Conservation (phyloP, 805 yeast genomes). For the Saturnispora silvae region DNA sequence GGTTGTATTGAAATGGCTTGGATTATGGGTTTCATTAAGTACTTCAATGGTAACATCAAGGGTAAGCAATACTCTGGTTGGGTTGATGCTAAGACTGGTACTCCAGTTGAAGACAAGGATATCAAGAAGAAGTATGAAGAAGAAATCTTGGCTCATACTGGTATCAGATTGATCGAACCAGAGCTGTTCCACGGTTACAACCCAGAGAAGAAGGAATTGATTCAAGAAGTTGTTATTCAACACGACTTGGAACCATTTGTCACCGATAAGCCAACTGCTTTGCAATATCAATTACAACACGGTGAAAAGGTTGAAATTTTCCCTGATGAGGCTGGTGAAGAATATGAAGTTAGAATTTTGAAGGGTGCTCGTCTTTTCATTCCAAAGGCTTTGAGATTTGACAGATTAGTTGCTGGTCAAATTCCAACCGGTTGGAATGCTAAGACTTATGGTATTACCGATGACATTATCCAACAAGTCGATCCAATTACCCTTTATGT, state of each 20-base stretch:
- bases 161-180: constrained; percentile 94
- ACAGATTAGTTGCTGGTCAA: constrained; percentile 81
- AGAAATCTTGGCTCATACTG: constrained; percentile 82
- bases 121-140: constrained; percentile 87
- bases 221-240: constrained; percentile 94
- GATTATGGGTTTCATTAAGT: constrained; percentile 97
- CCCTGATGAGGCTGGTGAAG: constrained; percentile 72
- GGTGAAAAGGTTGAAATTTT: constrained; percentile 90
- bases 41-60: constrained; percentile 84
- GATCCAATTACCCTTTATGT: constrained; percentile 92
- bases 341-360: constrained; percentile 78
- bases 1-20: constrained; percentile 99
- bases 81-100: constrained; percentile 90
- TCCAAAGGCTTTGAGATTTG: constrained; percentile 75
- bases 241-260: constrained; percentile 95
- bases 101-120: constrained; percentile 91
- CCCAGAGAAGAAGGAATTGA: constrained; percentile 84
- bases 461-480: constrained; percentile 86
- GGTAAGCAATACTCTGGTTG: constrained; percentile 92
- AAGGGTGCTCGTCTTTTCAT: constrained; percentile 87
- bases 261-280: constrained; percentile 90
- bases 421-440: constrained; percentile 99
- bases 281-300: constrained; percentile 86
- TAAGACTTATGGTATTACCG: constrained; percentile 85
- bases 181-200: constrained; percentile 90